Evolutionary conservation across 1,284 basidiomycete species (phyloP).

Genomic region (Melampsora larici-populina): DNA sequence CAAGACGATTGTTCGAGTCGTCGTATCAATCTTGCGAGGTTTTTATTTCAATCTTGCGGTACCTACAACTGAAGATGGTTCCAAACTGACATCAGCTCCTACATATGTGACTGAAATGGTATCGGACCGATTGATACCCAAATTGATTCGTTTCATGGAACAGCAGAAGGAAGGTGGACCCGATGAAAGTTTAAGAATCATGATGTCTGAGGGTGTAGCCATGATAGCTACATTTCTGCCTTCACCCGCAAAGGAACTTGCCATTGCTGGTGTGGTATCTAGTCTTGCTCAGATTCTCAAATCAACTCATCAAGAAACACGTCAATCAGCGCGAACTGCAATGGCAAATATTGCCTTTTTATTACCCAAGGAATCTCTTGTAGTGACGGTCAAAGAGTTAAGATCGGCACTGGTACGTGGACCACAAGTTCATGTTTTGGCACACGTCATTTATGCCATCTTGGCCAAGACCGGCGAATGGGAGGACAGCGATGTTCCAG

Average conservation of each 20-base stretch:
- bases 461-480: slow-evolving; percentile 69
- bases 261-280: slow-evolving; percentile 76
- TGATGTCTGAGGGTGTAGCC: slow-evolving; percentile 81
- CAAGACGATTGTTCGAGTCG: slow-evolving; percentile 76
- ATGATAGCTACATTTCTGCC: slow-evolving; percentile 81
- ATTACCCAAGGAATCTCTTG: slow-evolving; percentile 72
- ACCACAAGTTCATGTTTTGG: slow-evolving; percentile 88
- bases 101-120: slow-evolving; percentile 70
- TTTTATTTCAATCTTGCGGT: slow-evolving; percentile 71
- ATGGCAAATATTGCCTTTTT: slow-evolving; percentile 74
- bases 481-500: slow-evolving; percentile 59
- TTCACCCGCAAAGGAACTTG: slow-evolving; percentile 63
- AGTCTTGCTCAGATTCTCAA: slow-evolving; percentile 81
- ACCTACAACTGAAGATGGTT: slow-evolving; percentile 46
- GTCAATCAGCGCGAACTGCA: slow-evolving; percentile 81
- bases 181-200: slow-evolving; percentile 80
- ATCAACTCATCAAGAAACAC: slow-evolving; percentile 87
- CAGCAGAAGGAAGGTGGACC: slow-evolving; percentile 68
- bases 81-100: slow-evolving; percentile 62
- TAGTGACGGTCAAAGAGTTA: slow-evolving; percentile 73
- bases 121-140: slow-evolving; percentile 60
- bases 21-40: slow-evolving; percentile 81
- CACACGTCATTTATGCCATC: slow-evolving; percentile 77
- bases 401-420: slow-evolving; percentile 79
- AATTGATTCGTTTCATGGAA: slow-evolving; percentile 51